Evolutionary conservation across 164 flowering plant genomes (phyloP), one percentile per base, ranked within the genome.

Genomic region (Akebia trifoliata): DNA sequence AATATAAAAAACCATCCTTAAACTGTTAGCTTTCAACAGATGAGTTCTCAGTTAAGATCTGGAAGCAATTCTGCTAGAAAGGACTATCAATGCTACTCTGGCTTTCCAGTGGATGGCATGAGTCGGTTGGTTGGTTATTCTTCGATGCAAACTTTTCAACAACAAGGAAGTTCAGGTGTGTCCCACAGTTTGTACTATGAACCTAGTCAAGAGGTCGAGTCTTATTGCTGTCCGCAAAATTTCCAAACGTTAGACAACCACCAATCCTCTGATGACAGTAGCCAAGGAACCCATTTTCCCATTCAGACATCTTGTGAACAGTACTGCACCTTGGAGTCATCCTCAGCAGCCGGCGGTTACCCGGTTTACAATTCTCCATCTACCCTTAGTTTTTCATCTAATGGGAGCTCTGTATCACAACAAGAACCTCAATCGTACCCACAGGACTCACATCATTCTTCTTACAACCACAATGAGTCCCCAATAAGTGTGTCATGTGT

Each of bases 311-410:
- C 71, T 53, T 64, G 46, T 31, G 80, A 65, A 22, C 74, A 56
- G 52, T 72, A 60, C 63, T 68, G 80, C 71, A 78, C 81, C 39
- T 66, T 75, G 22, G 92, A 85, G 46, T 79, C 84, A 39, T 78
- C 82, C 20, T 66, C 76, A 0, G 67, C 56, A 50, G 63, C 57
- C 4, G 71, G 60, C 24, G 25, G 57, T 61, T 59, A 62, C 50
- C 44, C 57, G 21, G 40, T 61, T 35, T 52, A 64, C 59, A 71
- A 71, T 60, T 76, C 86, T n/a, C 65, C 83, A 6, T 75, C 87
- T 20, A 62, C 77, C 2, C 61, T 62, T 22, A 78, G 80, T 64
- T 76, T 79, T 62, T 78, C 85, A 6, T 67, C 83, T 4, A 66
- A 54, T 17, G 76, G 71, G 32, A 84, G 85, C 59, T 77, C 80